Evolutionary conservation across 495 filamentous ascomycete genomes (phyloP).

Genomic region (Polyplosphaeria fusca): DNA sequence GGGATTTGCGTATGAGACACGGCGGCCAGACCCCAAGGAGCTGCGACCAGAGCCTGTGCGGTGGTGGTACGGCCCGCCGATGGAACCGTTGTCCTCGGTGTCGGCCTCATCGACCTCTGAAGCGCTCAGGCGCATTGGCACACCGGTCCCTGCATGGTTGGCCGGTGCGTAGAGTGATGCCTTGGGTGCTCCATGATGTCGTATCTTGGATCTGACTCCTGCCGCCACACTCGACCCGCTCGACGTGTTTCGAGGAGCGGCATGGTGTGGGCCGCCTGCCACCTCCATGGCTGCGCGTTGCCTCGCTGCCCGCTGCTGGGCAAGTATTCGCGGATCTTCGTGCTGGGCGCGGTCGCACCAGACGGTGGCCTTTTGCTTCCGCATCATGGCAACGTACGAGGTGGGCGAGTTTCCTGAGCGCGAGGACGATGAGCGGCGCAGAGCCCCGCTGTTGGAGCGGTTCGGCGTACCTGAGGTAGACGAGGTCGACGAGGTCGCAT

Average conservation of each 20-base stretch:
- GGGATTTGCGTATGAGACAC: constrained; percentile 30
- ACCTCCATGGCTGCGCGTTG: constrained; percentile 80
- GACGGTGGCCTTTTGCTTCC: constrained; percentile 95
- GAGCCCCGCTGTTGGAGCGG: constrained; percentile 46
- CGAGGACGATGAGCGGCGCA: constrained; percentile 71
- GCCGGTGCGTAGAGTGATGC: constrained; percentile 68
- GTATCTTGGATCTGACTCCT: constrained; percentile 65
- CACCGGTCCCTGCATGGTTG: constrained; percentile 67
- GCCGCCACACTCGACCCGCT: constrained; percentile 34
- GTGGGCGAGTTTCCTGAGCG: constrained; percentile 64
- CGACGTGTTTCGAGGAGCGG: constrained; percentile 26
- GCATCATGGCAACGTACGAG: constrained; percentile 88
- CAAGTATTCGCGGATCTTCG: constrained; percentile 80
- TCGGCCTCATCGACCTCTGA: constrained; percentile 85
- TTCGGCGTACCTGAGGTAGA: constrained; percentile 40
- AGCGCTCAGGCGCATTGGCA: constrained; percentile 87
- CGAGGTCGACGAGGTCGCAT: constrained; percentile 44
- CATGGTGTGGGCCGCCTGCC: constrained; percentile 48
- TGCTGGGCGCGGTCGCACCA: constrained; percentile 96
- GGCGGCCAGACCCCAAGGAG: constrained; percentile 60
- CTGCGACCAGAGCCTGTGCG: constrained; percentile 77
- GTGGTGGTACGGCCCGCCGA: constrained; percentile 60
- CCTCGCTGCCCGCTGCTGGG: constrained; percentile 78
- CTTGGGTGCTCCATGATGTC: constrained; percentile 72
- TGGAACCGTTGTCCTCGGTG: constrained; percentile 66